Conservation (phyloP, 805 yeast genomes). For the Lachancea quebecensis region DNA sequence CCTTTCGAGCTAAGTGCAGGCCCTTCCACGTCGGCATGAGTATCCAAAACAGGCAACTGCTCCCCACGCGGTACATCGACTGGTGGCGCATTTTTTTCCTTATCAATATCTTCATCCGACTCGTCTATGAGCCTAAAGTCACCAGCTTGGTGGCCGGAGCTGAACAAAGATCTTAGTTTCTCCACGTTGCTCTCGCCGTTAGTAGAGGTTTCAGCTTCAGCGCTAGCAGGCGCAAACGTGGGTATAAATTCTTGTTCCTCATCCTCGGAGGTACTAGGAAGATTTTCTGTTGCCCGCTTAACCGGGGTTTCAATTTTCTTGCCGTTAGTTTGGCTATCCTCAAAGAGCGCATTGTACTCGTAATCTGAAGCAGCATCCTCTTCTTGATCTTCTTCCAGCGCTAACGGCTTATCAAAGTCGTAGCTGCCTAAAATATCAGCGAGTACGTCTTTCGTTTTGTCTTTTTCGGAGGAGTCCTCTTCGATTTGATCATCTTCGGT, state of each 20-base stretch:
- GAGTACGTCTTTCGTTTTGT: slow-evolving; percentile 41
- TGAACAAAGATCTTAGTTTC: slow-evolving; percentile 53
- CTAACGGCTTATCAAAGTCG: slow-evolving; percentile 48
- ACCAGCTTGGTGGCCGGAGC: slow-evolving; percentile 33
- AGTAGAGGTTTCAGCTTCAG: slow-evolving; percentile 10
- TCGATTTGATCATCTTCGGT: slow-evolving; percentile 23
- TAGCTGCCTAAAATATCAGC: slow-evolving; percentile 41
- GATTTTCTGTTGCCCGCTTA: slow-evolving; percentile 20
- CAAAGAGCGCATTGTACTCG: slow-evolving; percentile 33
- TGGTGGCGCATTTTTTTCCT: slow-evolving; percentile 19
- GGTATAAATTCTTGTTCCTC: slow-evolving; percentile 41
- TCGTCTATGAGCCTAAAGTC: slow-evolving; percentile 40
- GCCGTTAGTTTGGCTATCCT: not conserved
- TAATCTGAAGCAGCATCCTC: slow-evolving; percentile 38
- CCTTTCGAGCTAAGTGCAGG: slow-evolving; percentile 35
- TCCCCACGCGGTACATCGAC: slow-evolving; percentile 13
- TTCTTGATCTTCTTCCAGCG: slow-evolving; percentile 35
- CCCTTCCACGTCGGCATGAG: slow-evolving; percentile 4
- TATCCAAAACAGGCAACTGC: slow-evolving; percentile 13
- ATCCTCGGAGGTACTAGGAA: slow-evolving; percentile 9
- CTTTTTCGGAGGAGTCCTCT: slow-evolving; percentile 36
- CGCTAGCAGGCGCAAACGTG: slow-evolving; percentile 36
- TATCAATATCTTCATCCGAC: slow-evolving; percentile 44
- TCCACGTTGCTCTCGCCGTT: slow-evolving; percentile 42
- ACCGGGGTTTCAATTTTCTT: slow-evolving; percentile 7